Evolutionary conservation across 2,329 filamentous ascomycete species (phyloP).

Genomic region (Ceratocystis eucalypticola): DNA sequence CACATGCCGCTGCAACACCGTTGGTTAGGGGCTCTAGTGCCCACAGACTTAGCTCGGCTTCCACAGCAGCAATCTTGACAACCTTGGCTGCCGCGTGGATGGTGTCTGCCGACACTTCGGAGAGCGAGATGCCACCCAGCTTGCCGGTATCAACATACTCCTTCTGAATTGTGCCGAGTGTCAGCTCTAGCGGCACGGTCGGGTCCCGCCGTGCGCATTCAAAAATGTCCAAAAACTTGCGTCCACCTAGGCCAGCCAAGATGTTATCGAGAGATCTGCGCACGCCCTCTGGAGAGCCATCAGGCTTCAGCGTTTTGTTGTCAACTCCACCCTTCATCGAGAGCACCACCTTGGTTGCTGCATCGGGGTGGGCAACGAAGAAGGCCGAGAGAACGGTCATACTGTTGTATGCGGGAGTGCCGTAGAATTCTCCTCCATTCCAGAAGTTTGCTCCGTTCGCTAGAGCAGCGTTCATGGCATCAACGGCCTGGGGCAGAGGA

Average conservation of each 20-base stretch:
- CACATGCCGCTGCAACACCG: constrained; percentile 41
- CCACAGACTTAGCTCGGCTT: constrained; percentile 42
- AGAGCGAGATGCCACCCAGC: constrained; percentile 38
- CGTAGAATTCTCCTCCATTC: constrained; percentile 56
- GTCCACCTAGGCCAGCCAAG: constrained; percentile 37
- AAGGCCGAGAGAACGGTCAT: constrained; percentile 48
- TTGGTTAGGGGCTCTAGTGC: constrained; percentile 36
- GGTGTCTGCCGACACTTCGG: constrained; percentile 37
- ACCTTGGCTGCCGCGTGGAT: constrained; percentile 35
- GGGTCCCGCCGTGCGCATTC: constrained; percentile 44
- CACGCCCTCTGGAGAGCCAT: constrained; percentile 41
- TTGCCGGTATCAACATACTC: constrained; percentile 40
- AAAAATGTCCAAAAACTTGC: constrained; percentile 48
- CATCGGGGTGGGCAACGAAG: constrained; percentile 49
- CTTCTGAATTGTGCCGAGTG: constrained; percentile 32
- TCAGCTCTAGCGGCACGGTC: constrained; percentile 32
- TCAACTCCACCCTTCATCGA: constrained; percentile 46
- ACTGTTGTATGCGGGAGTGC: constrained; percentile 41
- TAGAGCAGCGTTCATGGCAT: constrained; percentile 42
- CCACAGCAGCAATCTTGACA: constrained; percentile 35
- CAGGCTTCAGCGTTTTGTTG: constrained; percentile 27
- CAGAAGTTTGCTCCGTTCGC: constrained; percentile 36
- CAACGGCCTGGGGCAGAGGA: constrained; percentile 37
- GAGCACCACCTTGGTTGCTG: constrained; percentile 47
- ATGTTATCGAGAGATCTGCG: constrained; percentile 46